A percentile compares a stretch with the other conserved stretches of the same genome.
These are phyloP conservation scores for Kwoniella shivajii DNA, from an alignment of 1,284 basidiomycete species.

Conservation along the genomic window DNA sequence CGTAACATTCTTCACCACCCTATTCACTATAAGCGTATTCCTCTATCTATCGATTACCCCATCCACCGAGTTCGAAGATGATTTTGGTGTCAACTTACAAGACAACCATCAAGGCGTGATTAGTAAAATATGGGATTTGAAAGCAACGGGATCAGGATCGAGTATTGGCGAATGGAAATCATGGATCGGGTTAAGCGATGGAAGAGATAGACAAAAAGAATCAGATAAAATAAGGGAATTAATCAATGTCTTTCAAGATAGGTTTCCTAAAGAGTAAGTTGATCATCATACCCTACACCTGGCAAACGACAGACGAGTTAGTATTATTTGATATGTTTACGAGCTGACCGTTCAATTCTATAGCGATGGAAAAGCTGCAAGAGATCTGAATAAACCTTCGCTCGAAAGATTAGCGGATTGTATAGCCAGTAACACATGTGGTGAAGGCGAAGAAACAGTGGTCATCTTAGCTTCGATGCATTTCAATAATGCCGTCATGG, in stretches of 20 bases:
- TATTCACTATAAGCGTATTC: conserved; percentile 11
- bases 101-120: not conserved
- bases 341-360: not conserved
- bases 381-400: conserved; percentile 6
- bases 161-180: not conserved
- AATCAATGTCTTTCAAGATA: not conserved
- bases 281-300: too few species aligned
- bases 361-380: not conserved
- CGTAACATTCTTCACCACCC: conserved; percentile 11
- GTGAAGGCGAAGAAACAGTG: conserved; percentile 28
- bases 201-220: conserved; percentile 2
- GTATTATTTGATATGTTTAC: not conserved
- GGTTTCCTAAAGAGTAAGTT: conserved; percentile 2
- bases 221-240: not conserved
- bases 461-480: conserved; percentile 34
- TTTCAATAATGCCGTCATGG: conserved; percentile 27
- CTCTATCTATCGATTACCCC: conserved; percentile 10
- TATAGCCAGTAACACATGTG: conserved; percentile 22
- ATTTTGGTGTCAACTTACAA: not conserved
- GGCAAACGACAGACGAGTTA: not conserved
- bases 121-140: not conserved
- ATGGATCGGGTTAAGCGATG: conserved; percentile 2
- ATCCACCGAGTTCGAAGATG: conserved; percentile 3
- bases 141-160: not conserved
- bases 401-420: conserved; percentile 28